Base-by-base conservation (phyloP, 2,329 filamentous ascomycete genomes). In the Neonectria ditissima region DNA sequence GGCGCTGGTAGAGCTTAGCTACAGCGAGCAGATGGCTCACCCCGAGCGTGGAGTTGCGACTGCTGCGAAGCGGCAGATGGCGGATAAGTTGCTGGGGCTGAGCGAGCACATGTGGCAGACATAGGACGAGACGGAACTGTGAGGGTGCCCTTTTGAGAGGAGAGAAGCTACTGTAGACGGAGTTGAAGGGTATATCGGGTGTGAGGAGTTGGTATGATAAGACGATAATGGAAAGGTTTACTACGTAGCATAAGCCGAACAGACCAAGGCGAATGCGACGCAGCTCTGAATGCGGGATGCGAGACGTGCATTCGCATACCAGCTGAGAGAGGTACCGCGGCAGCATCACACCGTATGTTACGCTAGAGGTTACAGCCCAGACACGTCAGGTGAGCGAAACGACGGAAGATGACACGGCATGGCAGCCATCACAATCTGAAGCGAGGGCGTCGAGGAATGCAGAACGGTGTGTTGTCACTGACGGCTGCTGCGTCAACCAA, bases 21-120 rank as follows among this genome's bases (percentile, higher is more conserved):
- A 89, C 72, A 91, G 89, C 71, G 89, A 91, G 78, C 86, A 86
- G 73, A 75, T 92, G 67, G 84, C 85, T 7, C 89, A 90, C 69
- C 85, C 88, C 53, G 87, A 92, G 78, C 81, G 92, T 68, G 90
- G 92, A 32, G 87, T 92, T 59, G 86, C 85, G 47, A 83, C 88
- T 22, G 86, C 87, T 63, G 91, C 91, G 3, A 89, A 87, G 82
- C 84, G 91, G 74, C 85, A 86, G 74, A 85, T 93, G 84, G 89
- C 87, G 59, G 91, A 92, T 72, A 89, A 91, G 80, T 77, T 92
- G 73, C 78, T 92, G 64, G 87, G 86, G 70, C 80, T 94, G 71
- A 91, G 89, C 72, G 91, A 94, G 81, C 84, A 89, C 71, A 88
- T 92, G 87, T 92, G 88, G 89, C 86, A 90, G 78, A 84, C 69